These are phyloP conservation scores for Pulveroboletus sp. DNA, from an alignment of 768 basidiomycete species.

Conservation along the genomic window DNA sequence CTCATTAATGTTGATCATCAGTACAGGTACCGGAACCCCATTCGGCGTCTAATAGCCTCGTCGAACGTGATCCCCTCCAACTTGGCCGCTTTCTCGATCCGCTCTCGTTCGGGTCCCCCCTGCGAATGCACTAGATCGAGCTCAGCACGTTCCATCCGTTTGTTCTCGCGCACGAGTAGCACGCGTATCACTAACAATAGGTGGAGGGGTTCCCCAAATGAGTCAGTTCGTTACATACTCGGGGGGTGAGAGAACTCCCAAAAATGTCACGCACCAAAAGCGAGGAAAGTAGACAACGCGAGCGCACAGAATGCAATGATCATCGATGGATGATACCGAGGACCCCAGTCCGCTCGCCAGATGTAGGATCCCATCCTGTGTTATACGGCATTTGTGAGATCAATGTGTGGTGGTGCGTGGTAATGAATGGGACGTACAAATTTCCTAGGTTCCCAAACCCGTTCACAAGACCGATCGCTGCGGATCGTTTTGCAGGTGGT, in stretches of 20 bases:
- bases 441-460: slow-evolving; percentile 56
- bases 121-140: slow-evolving; percentile 33
- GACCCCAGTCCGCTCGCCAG: slow-evolving; percentile 59
- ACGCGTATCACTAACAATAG: slow-evolving; percentile 34
- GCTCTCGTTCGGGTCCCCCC: slow-evolving; percentile 37
- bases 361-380: slow-evolving; percentile 55
- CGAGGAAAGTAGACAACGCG: slow-evolving; percentile 30
- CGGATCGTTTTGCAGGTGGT: slow-evolving; percentile 51
- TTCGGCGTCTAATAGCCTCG: slow-evolving; percentile 52
- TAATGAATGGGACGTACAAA: slow-evolving; percentile 37
- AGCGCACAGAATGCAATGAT: slow-evolving; percentile 42
- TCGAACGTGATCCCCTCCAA: slow-evolving; percentile 58
- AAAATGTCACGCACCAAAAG: slow-evolving; percentile 29
- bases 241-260: background rate
- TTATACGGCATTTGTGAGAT: background rate
- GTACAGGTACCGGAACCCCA: slow-evolving; percentile 55
- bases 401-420: background rate
- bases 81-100: slow-evolving; percentile 54
- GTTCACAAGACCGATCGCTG: slow-evolving; percentile 59
- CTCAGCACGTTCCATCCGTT: slow-evolving; percentile 46
- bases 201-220: too few species aligned
- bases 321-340: slow-evolving; percentile 60
- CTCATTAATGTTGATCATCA: too few species aligned
- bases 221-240: too few species aligned
- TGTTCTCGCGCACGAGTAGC: slow-evolving; percentile 46